phyloP scores from a whole-genome alignment of 495 filamentous ascomycete species.

The Delitschia confertaspora region DNA sequence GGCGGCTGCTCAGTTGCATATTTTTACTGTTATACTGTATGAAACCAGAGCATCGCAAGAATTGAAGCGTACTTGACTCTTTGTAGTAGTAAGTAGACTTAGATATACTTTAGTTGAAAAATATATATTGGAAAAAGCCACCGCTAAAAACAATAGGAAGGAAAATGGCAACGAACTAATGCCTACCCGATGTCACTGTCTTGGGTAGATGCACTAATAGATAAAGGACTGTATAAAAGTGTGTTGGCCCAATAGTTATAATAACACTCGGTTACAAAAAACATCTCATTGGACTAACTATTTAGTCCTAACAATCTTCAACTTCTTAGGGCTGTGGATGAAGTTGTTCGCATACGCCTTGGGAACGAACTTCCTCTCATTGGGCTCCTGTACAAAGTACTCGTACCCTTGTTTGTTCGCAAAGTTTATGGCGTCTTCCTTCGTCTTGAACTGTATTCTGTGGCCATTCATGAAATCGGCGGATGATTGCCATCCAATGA shows the following conservation, averaged over 20 bases:
- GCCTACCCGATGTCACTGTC: too few relatives aligned
- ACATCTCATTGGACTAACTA: slow-evolving; percentile 36
- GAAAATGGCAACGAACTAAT: too few relatives aligned
- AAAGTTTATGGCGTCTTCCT: slow-evolving; percentile 91
- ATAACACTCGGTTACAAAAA: neutral
- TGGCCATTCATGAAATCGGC: slow-evolving; percentile 90
- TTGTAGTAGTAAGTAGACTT: neutral
- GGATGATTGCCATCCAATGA: slow-evolving; percentile 98
- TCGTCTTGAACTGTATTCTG: slow-evolving; percentile 77
- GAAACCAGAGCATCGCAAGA: too few relatives aligned
- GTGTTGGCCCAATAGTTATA: too few relatives aligned
- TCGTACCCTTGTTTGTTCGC: slow-evolving; percentile 99
- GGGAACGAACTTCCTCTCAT: slow-evolving; percentile 70
- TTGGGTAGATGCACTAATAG: too few relatives aligned
- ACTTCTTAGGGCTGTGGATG: slow-evolving; percentile 66
- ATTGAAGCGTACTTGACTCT: too few relatives aligned
- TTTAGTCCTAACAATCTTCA: slow-evolving; percentile 92
- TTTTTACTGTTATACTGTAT: too few relatives aligned
- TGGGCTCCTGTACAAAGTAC: slow-evolving; percentile 97
- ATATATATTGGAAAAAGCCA: neutral
- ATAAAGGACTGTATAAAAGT: too few relatives aligned
- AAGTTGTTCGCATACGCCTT: slow-evolving; percentile 99
- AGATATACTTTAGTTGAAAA: neutral
- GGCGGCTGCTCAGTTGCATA: too few relatives aligned
- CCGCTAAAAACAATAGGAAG: neutral